These are phyloP conservation scores for Clarireedia monteithiana DNA, from an alignment of 2,329 filamentous ascomycete species.

Conservation along the genomic window DNA sequence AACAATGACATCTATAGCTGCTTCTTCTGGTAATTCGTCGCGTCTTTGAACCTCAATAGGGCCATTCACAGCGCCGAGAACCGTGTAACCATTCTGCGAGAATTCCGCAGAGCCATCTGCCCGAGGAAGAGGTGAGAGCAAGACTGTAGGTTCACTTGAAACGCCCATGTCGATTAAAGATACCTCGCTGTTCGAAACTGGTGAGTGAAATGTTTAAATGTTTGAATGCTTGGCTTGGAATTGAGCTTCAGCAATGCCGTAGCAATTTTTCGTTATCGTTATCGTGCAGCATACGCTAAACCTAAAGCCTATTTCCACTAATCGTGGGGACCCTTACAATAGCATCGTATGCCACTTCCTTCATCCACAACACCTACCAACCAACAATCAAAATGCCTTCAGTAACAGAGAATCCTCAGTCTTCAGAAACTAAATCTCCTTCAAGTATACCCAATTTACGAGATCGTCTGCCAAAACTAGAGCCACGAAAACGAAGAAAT, in stretches of 20 bases:
- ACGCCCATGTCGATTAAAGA: slow-evolving; percentile 28
- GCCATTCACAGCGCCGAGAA: slow-evolving; percentile 83
- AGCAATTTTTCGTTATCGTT: slow-evolving; percentile 7
- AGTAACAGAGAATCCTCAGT: slow-evolving; percentile 12
- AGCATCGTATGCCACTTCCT: neutral
- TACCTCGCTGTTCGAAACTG: neutral
- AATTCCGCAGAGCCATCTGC: slow-evolving; percentile 77
- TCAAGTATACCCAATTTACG: slow-evolving; percentile 40
- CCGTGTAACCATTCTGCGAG: slow-evolving; percentile 66
- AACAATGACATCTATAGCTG: slow-evolving; percentile 81
- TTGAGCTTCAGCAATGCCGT: no score
- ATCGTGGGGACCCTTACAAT: neutral
- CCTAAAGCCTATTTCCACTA: neutral
- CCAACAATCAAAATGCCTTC: slow-evolving; percentile 22
- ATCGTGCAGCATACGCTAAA: slow-evolving; percentile 5
- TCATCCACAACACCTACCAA: slow-evolving; percentile 8
- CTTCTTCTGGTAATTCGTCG: slow-evolving; percentile 88
- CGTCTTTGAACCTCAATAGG: slow-evolving; percentile 83
- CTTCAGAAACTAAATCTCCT: slow-evolving; percentile 8
- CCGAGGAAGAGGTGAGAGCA: slow-evolving; percentile 53
- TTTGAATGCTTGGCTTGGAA: neutral
- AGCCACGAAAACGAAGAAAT: slow-evolving; percentile 51
- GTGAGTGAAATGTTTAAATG: neutral
- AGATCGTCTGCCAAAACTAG: slow-evolving; percentile 57
- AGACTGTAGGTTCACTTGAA: slow-evolving; percentile 36